phyloP scores from a whole-genome alignment of 192 early-diverging fungal genomes.

The Umbelopsis sp. region DNA sequence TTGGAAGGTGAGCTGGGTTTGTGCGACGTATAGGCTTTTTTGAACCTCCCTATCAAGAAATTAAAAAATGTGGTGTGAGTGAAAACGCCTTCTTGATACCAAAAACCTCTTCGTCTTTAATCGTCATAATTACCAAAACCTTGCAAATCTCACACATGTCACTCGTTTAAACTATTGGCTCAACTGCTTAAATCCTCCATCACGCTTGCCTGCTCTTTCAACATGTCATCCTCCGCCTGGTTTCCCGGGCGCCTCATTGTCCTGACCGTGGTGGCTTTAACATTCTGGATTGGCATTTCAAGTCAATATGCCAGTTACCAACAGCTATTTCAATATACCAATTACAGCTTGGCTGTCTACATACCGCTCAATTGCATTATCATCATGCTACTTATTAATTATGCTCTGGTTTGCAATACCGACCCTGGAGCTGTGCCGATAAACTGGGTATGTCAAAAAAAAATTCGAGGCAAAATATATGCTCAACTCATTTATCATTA shows the following conservation, averaged over 20 bases:
- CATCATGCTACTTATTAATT: conserved; percentile 84
- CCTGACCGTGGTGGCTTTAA: not conserved
- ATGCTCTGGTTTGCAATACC: conserved; percentile 74
- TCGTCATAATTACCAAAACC: not conserved
- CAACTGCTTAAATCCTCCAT: not conserved
- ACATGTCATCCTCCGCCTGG: not conserved
- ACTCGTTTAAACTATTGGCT: not conserved
- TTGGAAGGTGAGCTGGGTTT: too few species aligned
- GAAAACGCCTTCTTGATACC: too few species aligned
- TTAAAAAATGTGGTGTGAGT: too few species aligned
- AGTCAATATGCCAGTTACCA: not conserved
- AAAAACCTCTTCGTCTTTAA: not conserved
- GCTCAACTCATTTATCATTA: not conserved
- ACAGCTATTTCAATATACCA: conserved; percentile 2
- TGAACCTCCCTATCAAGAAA: too few species aligned
- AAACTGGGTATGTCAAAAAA: conserved; percentile 44
- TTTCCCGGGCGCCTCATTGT: conserved; percentile 7
- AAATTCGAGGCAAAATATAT: not conserved
- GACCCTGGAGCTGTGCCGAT: conserved; percentile 82
- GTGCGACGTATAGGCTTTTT: too few species aligned
- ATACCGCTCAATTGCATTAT: conserved; percentile 81
- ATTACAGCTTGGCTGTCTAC: conserved; percentile 42
- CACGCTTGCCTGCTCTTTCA: not conserved
- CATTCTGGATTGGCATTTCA: conserved; percentile 2
- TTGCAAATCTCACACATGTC: not conserved